Evolutionary conservation across 129 eudicot genomes (phyloP).

Genomic region (Centella asiatica): DNA sequence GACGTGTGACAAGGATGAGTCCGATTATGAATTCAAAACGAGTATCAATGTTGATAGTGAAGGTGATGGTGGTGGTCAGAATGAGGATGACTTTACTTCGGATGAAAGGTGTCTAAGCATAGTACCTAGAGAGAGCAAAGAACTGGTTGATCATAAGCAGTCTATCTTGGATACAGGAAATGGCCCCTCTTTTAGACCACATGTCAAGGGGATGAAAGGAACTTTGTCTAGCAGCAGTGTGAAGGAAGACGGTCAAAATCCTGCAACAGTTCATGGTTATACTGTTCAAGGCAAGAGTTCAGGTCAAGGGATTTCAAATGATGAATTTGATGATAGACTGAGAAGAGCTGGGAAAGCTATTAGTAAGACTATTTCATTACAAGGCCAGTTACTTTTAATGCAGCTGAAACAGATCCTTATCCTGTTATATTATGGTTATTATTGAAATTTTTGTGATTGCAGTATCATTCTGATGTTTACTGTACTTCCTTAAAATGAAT

Average conservation of each 20-base stretch:
- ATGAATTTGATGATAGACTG: neutral
- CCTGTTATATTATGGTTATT: no score
- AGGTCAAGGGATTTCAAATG: neutral
- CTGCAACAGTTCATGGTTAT: neutral
- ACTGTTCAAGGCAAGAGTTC: neutral
- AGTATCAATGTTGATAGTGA: neutral
- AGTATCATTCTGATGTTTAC: no score
- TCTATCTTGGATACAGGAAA: neutral
- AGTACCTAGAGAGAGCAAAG: neutral
- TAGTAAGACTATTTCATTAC: neutral
- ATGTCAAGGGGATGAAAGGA: neutral
- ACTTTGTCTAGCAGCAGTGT: neutral
- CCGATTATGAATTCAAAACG: neutral
- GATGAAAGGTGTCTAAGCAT: neutral
- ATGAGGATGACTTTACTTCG: neutral
- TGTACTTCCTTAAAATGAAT: no score
- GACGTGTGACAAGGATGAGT: conserved; percentile 2
- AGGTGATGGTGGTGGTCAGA: conserved; percentile 1
- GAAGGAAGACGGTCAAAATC: conserved; percentile 7
- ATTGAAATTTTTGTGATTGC: no score
- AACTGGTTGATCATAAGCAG: neutral
- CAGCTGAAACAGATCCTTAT: no score
- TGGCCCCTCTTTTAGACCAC: conserved; percentile 2
- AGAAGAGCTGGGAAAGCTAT: neutral
- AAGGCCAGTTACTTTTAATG: neutral